Evolutionary conservation across 768 basidiomycete species (phyloP).

Genomic region (Clitopilus passeckerianus): DNA sequence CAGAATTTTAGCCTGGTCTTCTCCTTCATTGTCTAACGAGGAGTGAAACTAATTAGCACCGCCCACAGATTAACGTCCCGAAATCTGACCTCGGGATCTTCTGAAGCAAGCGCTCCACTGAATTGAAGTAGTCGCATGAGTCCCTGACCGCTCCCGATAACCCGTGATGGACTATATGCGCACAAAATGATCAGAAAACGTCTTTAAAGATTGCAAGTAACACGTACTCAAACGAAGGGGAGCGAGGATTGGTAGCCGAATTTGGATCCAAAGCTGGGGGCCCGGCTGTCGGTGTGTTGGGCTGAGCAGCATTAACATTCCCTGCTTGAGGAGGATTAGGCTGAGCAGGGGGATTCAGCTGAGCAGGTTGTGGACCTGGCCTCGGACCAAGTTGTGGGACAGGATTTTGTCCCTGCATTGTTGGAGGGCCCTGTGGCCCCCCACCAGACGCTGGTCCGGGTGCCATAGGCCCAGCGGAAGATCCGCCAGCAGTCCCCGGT

Average conservation of each 20-base stretch:
- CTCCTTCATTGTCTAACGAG: constrained; percentile 19
- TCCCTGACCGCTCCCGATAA: constrained; percentile 57
- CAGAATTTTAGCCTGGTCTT: constrained; percentile 67
- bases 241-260: constrained; percentile 10
- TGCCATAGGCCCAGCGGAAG: background rate
- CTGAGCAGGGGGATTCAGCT: background rate
- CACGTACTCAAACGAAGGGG: constrained; percentile 6
- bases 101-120: constrained; percentile 57
- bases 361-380: background rate
- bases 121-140: constrained; percentile 64
- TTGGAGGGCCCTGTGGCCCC: constrained; percentile 6
- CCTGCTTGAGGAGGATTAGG: background rate
- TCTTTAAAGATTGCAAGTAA: background rate
- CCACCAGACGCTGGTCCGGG: background rate
- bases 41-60: constrained; percentile 3
- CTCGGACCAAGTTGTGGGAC: background rate
- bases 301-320: constrained; percentile 13
- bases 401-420: constrained; percentile 1
- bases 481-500: constrained; percentile 2
- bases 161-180: constrained; percentile 11
- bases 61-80: background rate
- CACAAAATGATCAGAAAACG: constrained; percentile 5
- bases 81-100: constrained; percentile 38
- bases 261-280: constrained; percentile 9
- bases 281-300: constrained; percentile 7